These are phyloP conservation scores for Trapa incisa DNA, from an alignment of 345 rosid genomes.

Conservation along the genomic window DNA sequence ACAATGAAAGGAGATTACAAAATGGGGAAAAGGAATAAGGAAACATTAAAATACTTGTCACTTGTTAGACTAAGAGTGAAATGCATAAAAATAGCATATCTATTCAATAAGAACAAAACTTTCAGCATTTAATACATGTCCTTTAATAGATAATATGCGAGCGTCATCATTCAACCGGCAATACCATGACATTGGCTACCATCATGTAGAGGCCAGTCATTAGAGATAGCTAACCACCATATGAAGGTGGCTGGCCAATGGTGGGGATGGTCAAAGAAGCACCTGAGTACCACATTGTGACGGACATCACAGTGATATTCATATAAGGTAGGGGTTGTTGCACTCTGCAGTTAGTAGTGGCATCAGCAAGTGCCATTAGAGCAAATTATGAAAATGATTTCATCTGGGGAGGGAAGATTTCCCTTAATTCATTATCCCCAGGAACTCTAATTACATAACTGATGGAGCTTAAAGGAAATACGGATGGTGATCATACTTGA, in stretches of 20 bases:
- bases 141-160: too few species aligned
- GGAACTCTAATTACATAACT: background rate
- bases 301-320: background rate
- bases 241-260: background rate
- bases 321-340: background rate
- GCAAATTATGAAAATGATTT: background rate
- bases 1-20: background rate
- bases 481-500: slow-evolving; percentile 1
- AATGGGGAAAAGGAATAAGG: too few species aligned
- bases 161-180: background rate
- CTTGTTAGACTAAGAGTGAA: too few species aligned
- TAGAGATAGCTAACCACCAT: background rate
- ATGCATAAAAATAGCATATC: too few species aligned
- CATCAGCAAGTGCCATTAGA: background rate
- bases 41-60: too few species aligned
- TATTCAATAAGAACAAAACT: too few species aligned
- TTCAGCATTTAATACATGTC: too few species aligned
- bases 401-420: background rate
- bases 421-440: background rate
- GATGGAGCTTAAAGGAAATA: background rate
- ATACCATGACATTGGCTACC: background rate
- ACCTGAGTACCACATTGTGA: background rate
- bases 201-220: background rate
- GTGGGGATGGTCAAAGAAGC: background rate
- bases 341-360: background rate